Evolutionary conservation across 257 asterid species (phyloP).

Genomic region (Nicotiana tomentosiformis): DNA sequence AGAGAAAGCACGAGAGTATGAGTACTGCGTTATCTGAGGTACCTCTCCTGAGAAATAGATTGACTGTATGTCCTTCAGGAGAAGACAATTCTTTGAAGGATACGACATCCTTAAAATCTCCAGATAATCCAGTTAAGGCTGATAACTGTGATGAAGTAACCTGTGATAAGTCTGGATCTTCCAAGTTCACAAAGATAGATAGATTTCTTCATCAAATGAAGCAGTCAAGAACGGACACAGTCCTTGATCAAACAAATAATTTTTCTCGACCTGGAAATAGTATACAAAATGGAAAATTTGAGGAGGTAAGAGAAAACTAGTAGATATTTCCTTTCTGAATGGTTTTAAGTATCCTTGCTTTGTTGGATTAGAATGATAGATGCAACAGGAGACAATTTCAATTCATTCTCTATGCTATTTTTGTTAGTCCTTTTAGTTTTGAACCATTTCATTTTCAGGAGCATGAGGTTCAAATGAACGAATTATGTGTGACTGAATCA

Average conservation of each 20-base stretch:
- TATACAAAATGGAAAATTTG: not conserved
- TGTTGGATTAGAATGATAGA: not conserved
- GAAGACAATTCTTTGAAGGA: constrained; percentile 33
- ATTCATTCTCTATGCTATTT: not conserved
- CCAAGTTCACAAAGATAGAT: constrained; percentile 30
- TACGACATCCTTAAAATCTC: constrained; percentile 28
- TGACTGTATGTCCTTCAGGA: constrained; percentile 23
- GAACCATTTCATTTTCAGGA: constrained; percentile 27
- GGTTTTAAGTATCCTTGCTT: not conserved
- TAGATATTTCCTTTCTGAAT: not conserved
- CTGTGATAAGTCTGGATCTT: constrained; percentile 23
- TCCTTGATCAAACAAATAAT: constrained; percentile 18
- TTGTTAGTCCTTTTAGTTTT: constrained; percentile 6
- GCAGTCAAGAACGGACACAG: constrained; percentile 5
- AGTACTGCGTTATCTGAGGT: constrained; percentile 68
- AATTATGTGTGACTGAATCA: constrained; percentile 22
- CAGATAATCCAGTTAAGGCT: constrained; percentile 20
- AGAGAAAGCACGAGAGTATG: constrained; percentile 75
- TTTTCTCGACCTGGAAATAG: constrained; percentile 29
- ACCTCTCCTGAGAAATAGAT: constrained; percentile 78
- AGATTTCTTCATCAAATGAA: constrained; percentile 23
- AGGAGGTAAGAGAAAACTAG: constrained; percentile 8
- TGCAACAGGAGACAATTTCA: not conserved
- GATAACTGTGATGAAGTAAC: constrained; percentile 29
- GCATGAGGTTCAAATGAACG: constrained; percentile 31